Evolutionary conservation across 768 basidiomycete species (phyloP).

Genomic region (Lactarius indigo): DNA sequence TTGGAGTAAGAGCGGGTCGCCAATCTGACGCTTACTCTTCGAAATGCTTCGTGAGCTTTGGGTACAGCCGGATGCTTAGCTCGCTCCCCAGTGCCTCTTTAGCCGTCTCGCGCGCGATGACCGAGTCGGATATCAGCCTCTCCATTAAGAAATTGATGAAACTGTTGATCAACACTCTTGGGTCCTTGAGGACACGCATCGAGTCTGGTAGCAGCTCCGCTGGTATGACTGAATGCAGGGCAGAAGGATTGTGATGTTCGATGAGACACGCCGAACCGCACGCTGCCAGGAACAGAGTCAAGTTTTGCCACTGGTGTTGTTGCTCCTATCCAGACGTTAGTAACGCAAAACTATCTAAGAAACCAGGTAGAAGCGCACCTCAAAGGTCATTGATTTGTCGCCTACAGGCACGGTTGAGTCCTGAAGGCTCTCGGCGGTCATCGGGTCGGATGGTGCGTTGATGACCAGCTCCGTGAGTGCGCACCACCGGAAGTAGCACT

Average conservation of each 20-base stretch:
- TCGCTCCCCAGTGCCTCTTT: conserved; percentile 80
- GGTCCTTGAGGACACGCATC: conserved; percentile 60
- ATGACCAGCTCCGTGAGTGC: conserved; percentile 57
- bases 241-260: conserved; percentile 48
- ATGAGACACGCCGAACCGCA: conserved; percentile 63
- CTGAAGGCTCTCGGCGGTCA: conserved; percentile 31
- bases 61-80: conserved; percentile 65
- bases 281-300: conserved; percentile 72
- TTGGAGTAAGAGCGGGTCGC: neutral
- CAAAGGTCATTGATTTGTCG: conserved; percentile 39
- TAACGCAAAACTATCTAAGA: conserved; percentile 10
- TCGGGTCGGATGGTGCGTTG: conserved; percentile 33
- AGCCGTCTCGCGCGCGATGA: conserved; percentile 71
- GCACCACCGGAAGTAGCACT: conserved; percentile 76
- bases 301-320: conserved; percentile 80
- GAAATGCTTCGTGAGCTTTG: conserved; percentile 63
- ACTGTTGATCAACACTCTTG: conserved; percentile 52
- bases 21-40: conserved; percentile 54
- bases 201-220: conserved; percentile 62
- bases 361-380: conserved; percentile 32
- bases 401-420: conserved; percentile 31
- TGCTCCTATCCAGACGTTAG: conserved; percentile 49
- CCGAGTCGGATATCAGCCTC: conserved; percentile 58
- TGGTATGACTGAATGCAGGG: conserved; percentile 53
- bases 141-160: conserved; percentile 71